Percentiles rank a stretch among this genome's conserved stretches.
phyloP scores from a whole-genome alignment of 176 grass and related monocot genomes.

The Elaeis guineensis region DNA sequence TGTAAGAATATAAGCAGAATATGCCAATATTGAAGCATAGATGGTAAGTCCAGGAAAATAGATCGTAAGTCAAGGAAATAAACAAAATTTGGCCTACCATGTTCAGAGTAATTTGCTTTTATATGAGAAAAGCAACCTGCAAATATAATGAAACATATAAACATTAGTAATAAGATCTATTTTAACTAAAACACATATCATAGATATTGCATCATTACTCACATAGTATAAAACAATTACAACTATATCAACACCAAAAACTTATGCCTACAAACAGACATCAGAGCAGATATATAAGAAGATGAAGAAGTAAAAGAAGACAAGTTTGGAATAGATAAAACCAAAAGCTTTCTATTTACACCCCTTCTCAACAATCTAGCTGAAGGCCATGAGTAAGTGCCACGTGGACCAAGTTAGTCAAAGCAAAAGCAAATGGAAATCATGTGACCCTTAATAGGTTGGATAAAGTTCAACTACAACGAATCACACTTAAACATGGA shows the following conservation, averaged over 20 bases:
- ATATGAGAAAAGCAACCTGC: conserved; percentile 70
- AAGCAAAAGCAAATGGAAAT: too few relatives aligned
- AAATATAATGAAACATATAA: conserved; percentile 21
- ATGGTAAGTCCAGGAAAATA: not conserved
- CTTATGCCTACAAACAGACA: too few relatives aligned
- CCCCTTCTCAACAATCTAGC: too few relatives aligned
- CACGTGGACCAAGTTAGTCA: too few relatives aligned
- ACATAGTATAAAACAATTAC: not conserved
- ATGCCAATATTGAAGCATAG: not conserved
- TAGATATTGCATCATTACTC: not conserved
- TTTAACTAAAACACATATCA: not conserved
- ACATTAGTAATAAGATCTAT: conserved; percentile 3
- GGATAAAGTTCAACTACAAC: too few relatives aligned
- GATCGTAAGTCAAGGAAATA: conserved; percentile 4
- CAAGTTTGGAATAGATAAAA: too few relatives aligned
- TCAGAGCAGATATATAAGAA: too few relatives aligned
- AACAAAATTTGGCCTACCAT: conserved; percentile 45
- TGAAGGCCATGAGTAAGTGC: too few relatives aligned
- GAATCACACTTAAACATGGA: too few relatives aligned
- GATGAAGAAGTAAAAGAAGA: too few relatives aligned
- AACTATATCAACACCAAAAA: not conserved
- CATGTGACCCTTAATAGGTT: too few relatives aligned
- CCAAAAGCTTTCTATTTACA: too few relatives aligned
- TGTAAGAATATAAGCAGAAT: not conserved
- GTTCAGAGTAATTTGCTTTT: conserved; percentile 30